A percentile compares a stretch with the other conserved stretches of the same genome.
Evolutionary conservation across 1,284 basidiomycete genomes (phyloP).

Genomic region (Chiua sp.): DNA sequence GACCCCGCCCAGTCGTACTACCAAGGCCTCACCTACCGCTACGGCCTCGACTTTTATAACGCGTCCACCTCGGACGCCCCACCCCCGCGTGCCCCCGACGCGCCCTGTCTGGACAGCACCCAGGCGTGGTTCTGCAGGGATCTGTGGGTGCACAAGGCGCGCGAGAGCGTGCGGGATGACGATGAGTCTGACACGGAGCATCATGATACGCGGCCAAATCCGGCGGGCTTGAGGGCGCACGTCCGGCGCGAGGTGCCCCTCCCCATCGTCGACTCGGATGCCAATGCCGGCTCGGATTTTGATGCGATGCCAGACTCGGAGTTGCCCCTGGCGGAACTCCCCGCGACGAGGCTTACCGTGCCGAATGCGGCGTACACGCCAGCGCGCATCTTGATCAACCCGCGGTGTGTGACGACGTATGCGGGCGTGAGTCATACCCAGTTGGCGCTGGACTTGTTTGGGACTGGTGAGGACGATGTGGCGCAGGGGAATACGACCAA

Average conservation of each 20-base stretch:
- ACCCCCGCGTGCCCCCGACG: constrained; percentile 71
- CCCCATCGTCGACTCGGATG: constrained; percentile 69
- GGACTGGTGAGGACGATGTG: constrained; percentile 66
- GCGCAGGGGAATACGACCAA: constrained; percentile 56
- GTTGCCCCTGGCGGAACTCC: constrained; percentile 45
- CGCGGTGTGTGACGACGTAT: constrained; percentile 94
- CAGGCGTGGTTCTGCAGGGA: constrained; percentile 98
- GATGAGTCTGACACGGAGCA: constrained; percentile 46
- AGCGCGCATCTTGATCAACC: constrained; percentile 92
- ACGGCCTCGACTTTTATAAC: constrained; percentile 82
- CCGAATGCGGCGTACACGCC: constrained; percentile 90
- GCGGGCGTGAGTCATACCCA: constrained; percentile 95
- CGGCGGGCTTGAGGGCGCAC: constrained; percentile 33
- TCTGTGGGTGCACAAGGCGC: constrained; percentile 86
- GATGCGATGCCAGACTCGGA: constrained; percentile 85
- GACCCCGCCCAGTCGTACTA: constrained; percentile 96
- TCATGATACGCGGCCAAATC: constrained; percentile 39
- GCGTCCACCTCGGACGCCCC: constrained; percentile 63
- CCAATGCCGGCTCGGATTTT: constrained; percentile 86
- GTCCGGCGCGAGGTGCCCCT: constrained; percentile 39
- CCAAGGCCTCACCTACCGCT: constrained; percentile 82
- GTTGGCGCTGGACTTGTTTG: constrained; percentile 90
- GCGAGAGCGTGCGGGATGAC: constrained; percentile 67
- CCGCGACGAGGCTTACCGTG: constrained; percentile 59
- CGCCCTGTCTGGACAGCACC: constrained; percentile 88